Percentiles rank a stretch among this genome's conserved stretches.
Conservation (phyloP, 805 yeast genomes). For the Hanseniaspora nectarophila region DNA sequence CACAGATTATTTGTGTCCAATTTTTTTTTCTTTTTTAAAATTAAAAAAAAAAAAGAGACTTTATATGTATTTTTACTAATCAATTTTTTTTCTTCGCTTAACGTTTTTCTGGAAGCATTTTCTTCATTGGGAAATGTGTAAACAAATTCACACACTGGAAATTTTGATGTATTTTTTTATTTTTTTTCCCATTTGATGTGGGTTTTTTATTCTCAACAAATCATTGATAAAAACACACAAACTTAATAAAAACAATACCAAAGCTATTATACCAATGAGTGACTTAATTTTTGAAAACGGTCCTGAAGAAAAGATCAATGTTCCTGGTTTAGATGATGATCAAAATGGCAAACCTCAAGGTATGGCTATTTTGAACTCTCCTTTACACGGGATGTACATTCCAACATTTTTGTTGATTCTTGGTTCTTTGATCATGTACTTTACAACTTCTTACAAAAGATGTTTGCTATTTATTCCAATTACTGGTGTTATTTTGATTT, state of each 20-base stretch:
- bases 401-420: conserved; percentile 50
- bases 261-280: not conserved
- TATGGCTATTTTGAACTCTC: conserved; percentile 41
- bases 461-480: conserved; percentile 26
- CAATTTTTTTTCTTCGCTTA: no score
- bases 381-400: conserved; percentile 64
- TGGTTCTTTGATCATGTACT: conserved; percentile 47
- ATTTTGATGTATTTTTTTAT: not conserved
- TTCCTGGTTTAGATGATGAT: conserved; percentile 23
- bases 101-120: not conserved
- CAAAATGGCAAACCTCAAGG: conserved; percentile 31
- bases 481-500: conserved; percentile 30
- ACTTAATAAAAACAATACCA: no score
- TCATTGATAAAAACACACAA: not conserved
- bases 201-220: no score
- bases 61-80: not conserved
- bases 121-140: not conserved
- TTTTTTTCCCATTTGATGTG: no score
- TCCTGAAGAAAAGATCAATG: conserved; percentile 4
- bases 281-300: conserved; percentile 14
- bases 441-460: conserved; percentile 28
- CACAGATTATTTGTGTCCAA: no score
- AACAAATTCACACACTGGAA: not conserved
- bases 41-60: not conserved
- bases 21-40: not conserved